Evolutionary conservation across 768 basidiomycete genomes (phyloP), one percentile per base, ranked within the genome.

Genomic region (Rubroboletus pulcherrimus): DNA sequence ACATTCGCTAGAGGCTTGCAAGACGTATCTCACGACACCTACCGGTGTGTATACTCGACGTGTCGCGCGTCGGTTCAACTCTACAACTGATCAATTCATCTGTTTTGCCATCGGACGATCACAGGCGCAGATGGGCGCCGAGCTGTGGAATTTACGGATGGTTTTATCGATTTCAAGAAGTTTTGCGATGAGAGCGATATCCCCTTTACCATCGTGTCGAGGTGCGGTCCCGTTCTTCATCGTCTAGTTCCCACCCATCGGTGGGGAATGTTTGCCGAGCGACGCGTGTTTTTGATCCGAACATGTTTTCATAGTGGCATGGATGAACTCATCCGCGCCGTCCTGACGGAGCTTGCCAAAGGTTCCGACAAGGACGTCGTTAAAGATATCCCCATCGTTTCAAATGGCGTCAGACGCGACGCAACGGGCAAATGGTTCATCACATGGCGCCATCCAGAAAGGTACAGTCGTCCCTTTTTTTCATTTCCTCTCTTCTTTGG

Each of bases 141-240:
- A 38, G 57, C 40, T 29, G 51, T 58, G 33, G 58, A 57, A 30
- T 52, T 63, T 19, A 53, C 58, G 11, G 53, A 63, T 1, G 93
- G 94, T 17, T 99, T 99, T 78, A 87, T 86, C 67, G 80, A 83
- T 3, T 98, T 98, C 72, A 86, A 89, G 71, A 72, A 76, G 17
- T 98, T 87, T 84, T 95, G 92, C 74, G 88, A 89, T 65, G 73
- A 71, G 2, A 77, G 84, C 44, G 86, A 87, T 61, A 81, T 98
- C 44, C 97, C 97, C 12, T 80, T 97, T 58, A 87, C 96, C 57
- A 91, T 98, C 67, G 92, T 97, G 41, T 97, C 95, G 5, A 93
- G 90, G 91, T 90, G 59, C 46, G 75, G 26, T 34, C 26, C n/a
- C 37, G 37, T 35, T 30, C 19, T 24, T 35, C 39, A 35, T 44